Evolutionary conservation across 176 grass and related monocot genomes (phyloP).

Genomic region (Musa itinerans): DNA sequence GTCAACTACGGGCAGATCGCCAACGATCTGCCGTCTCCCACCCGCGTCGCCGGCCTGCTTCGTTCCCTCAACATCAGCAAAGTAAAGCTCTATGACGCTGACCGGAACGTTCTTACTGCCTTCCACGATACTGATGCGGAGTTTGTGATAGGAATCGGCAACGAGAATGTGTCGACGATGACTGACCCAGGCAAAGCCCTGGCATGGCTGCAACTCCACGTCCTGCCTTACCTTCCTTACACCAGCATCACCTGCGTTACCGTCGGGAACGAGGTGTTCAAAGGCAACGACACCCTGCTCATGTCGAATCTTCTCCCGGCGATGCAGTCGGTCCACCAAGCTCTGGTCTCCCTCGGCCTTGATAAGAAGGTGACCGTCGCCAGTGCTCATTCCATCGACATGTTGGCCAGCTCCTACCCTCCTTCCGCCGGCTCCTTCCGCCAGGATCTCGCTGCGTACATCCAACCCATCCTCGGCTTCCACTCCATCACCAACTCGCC

Average conservation of each 20-base stretch:
- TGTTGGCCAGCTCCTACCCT: conserved; percentile 51
- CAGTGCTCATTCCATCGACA: conserved; percentile 57
- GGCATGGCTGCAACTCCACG: conserved; percentile 1
- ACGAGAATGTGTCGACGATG: conserved; percentile 11
- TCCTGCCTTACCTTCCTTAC: not conserved
- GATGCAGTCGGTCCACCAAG: conserved; percentile 49
- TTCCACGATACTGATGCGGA: conserved; percentile 3
- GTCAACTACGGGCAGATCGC: conserved; percentile 17
- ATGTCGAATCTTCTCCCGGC: conserved; percentile 28
- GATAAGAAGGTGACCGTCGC: conserved; percentile 42
- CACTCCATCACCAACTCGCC: conserved; percentile 41
- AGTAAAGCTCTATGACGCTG: conserved; percentile 16
- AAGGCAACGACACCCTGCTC: not conserved
- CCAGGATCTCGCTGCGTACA: conserved; percentile 21
- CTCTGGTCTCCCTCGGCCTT: conserved; percentile 32
- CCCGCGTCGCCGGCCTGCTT: conserved; percentile 1
- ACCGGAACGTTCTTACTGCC: conserved; percentile 9
- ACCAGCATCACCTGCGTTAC: conserved; percentile 13
- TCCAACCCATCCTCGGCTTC: conserved; percentile 46
- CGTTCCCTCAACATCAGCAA: conserved; percentile 8
- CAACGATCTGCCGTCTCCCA: conserved; percentile 11
- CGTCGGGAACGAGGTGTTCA: conserved; percentile 11
- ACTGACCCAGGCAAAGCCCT: not conserved
- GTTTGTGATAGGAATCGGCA: conserved; percentile 12
- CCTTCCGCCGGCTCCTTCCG: conserved; percentile 55